Percentiles rank a stretch among this genome's conserved stretches.
These are phyloP conservation scores for Pseudogymnoascus sp. DNA, from an alignment of 2,329 filamentous ascomycete genomes.

Conservation along the genomic window DNA sequence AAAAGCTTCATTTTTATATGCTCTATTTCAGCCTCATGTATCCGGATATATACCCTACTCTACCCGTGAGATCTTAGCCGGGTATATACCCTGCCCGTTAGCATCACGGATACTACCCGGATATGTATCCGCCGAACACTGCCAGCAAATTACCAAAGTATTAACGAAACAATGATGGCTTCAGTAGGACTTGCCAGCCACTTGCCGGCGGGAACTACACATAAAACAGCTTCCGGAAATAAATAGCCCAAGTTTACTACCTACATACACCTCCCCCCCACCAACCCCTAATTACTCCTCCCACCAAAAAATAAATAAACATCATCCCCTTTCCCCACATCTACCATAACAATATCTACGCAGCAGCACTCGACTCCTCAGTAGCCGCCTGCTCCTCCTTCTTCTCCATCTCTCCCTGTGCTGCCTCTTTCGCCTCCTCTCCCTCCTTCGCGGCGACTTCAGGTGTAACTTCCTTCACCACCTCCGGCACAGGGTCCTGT, in stretches of 20 bases:
- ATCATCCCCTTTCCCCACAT: not conserved
- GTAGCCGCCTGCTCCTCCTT: not conserved
- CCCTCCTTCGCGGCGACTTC: not conserved
- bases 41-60: too few species aligned
- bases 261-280: not conserved
- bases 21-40: too few species aligned
- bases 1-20: too few species aligned
- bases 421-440: not conserved
- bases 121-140: too few species aligned
- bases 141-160: too few species aligned
- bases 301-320: not conserved
- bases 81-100: too few species aligned
- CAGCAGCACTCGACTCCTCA: not conserved
- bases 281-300: not conserved
- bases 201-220: not conserved
- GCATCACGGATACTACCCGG: too few species aligned
- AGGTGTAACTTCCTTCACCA: not conserved
- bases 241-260: not conserved
- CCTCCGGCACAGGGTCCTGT: not conserved
- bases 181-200: not conserved
- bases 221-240: not conserved
- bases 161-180: not conserved
- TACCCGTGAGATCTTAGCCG: too few species aligned
- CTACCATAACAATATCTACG: not conserved
- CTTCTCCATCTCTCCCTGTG: not conserved